phyloP scores from a whole-genome alignment of 2,329 filamentous ascomycete species.

The Exserohilum rostratum region DNA sequence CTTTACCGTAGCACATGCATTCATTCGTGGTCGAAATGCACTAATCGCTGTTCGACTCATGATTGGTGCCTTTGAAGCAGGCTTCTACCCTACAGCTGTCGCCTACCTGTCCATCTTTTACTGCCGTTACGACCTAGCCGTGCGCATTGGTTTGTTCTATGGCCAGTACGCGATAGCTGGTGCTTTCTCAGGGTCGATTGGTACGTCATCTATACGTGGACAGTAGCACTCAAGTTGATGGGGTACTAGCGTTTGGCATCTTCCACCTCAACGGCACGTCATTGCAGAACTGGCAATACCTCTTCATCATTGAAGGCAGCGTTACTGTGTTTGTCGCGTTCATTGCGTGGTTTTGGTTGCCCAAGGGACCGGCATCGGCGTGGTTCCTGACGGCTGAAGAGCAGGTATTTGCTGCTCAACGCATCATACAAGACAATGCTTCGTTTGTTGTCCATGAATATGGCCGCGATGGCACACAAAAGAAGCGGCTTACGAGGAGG shows the following conservation, averaged over 20 bases:
- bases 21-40: conserved; percentile 22
- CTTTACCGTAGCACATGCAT: conserved; percentile 31
- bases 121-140: conserved; percentile 48
- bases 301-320: conserved; percentile 52
- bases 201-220: conserved; percentile 7
- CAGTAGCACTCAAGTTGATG: conserved; percentile 3
- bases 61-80: conserved; percentile 58
- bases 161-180: conserved; percentile 51
- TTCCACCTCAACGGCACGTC: conserved; percentile 54
- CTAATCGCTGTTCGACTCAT: conserved; percentile 30
- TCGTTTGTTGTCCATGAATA: conserved; percentile 1
- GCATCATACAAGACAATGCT: conserved; percentile 25
- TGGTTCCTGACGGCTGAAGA: conserved; percentile 48
- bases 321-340: conserved; percentile 40
- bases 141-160: conserved; percentile 54
- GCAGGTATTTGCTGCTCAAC: conserved; percentile 18
- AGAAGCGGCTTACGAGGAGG: conserved; percentile 18
- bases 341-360: conserved; percentile 37
- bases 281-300: conserved; percentile 56
- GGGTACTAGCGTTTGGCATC: conserved; percentile 44
- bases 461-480: conserved; percentile 4
- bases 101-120: conserved; percentile 62
- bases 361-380: conserved; percentile 35
- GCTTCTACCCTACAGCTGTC: conserved; percentile 61
- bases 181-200: conserved; percentile 51